Evolutionary conservation across 768 basidiomycete genomes (phyloP), one percentile per base, ranked within the genome.

Genomic region (Macrolepiota albuminosa): DNA sequence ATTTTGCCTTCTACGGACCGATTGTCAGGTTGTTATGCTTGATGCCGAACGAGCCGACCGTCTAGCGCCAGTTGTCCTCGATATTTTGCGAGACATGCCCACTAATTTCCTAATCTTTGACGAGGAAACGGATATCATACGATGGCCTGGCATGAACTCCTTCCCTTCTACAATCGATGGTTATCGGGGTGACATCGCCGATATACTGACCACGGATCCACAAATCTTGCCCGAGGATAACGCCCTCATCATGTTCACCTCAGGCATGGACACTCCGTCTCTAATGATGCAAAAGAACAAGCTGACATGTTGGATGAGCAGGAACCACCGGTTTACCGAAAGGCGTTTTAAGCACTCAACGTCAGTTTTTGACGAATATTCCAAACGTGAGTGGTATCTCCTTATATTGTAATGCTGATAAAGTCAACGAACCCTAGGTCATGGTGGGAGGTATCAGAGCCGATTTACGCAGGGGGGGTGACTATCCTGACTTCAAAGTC

Each of bases 281-380:
- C 26, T 29, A 26, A 49, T 4, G 51, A 45, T 47, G 33, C 48
- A 46, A 18, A 11, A 39, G 31, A 47, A n/a, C 29, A 8, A 46
- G 61, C 54, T 43, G 36, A 10, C 47, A 46, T 60, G 61, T 66
- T 21, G 14, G 1, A 16, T 40, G 10, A 4, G 8, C 21, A 72
- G 77, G 78, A 34, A 79, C 78, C 5, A 85, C 85, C 4, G 81
- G 83, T n/a, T 62, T 84, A 37, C 84, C 85, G 33, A 86, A 89
- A 70, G 87, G 85, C 18, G 87, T 88, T 37, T 69, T 87, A 42
- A 84, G 83, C 63, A 85, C 85, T 0, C 85, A 88, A 59, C 79
- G 87, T 11, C 81, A 81, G 63, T 85, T 80, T 63, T 64, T 88
- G 51, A 83, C 85, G 1, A 87, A 87, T 67, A 72, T 82, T 7